Conservation (phyloP, 202 grass and related monocot species). For the Schoenoplectus tabernaemontani region DNA sequence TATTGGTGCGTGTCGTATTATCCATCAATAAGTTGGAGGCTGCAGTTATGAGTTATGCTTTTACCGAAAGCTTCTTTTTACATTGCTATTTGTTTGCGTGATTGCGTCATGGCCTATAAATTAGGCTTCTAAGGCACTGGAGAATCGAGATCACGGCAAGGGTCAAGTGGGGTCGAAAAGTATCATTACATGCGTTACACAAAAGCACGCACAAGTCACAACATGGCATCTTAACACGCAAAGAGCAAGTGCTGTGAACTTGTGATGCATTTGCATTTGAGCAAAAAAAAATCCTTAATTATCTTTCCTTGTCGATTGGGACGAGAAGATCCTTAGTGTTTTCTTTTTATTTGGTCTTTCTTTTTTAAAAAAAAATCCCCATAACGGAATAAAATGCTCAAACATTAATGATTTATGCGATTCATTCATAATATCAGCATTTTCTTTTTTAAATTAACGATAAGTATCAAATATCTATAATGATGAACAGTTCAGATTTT, state of each 20-base stretch:
- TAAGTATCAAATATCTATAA: too few species aligned
- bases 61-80: slow-evolving; percentile 16
- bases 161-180: slow-evolving; percentile 10
- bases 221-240: slow-evolving; percentile 2
- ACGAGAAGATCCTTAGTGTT: background rate
- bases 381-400: background rate
- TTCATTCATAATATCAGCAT: too few species aligned
- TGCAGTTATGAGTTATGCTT: background rate
- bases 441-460: background rate
- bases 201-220: slow-evolving; percentile 15
- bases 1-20: slow-evolving; percentile 14
- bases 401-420: too few species aligned
- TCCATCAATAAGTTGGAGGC: slow-evolving; percentile 4
- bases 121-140: slow-evolving; percentile 2
- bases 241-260: background rate
- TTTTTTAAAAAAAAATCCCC: background rate
- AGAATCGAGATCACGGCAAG: background rate
- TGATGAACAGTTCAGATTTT: too few species aligned
- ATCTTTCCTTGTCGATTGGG: too few species aligned
- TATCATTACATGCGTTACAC: slow-evolving; percentile 14
- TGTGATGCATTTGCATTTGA: background rate
- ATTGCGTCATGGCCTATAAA: background rate
- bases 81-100: too few species aligned
- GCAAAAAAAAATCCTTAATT: background rate
- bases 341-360: background rate